A percentile compares a stretch with the other conserved stretches of the same genome.
Conservation (phyloP, 2,329 filamentous ascomycete genomes). For the Phialophora tarda region DNA sequence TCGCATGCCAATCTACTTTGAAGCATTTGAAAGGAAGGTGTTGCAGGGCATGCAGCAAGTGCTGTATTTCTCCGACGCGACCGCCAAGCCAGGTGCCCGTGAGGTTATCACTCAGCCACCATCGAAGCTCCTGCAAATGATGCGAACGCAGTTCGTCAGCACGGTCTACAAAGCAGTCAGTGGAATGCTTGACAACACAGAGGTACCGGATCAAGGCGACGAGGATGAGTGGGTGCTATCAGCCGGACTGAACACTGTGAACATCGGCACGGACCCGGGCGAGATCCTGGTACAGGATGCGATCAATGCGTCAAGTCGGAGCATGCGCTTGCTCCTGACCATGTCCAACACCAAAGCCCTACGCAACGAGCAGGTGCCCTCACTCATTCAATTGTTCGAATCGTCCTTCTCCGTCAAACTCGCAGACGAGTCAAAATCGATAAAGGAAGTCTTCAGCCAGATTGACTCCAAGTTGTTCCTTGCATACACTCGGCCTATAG, state of each 20-base stretch:
- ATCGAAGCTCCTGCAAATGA: slow-evolving; percentile 85
- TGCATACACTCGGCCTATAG: slow-evolving; percentile 82
- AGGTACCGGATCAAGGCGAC: slow-evolving; percentile 71
- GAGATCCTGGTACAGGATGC: slow-evolving; percentile 54
- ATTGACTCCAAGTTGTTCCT: slow-evolving; percentile 92
- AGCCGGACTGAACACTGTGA: slow-evolving; percentile 42
- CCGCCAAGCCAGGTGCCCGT: slow-evolving; percentile 71
- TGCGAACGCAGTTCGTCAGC: slow-evolving; percentile 88
- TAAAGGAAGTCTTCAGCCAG: slow-evolving; percentile 85
- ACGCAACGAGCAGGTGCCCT: slow-evolving; percentile 79
- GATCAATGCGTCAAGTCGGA: slow-evolving; percentile 67
- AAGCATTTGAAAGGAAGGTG: slow-evolving; percentile 81
- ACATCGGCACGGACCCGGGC: slow-evolving; percentile 44
- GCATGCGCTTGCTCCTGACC: slow-evolving; percentile 90
- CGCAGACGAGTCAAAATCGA: slow-evolving; percentile 89
- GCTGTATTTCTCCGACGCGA: slow-evolving; percentile 86
- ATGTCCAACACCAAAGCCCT: slow-evolving; percentile 89
- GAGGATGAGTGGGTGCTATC: slow-evolving; percentile 60
- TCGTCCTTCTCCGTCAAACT: slow-evolving; percentile 92
- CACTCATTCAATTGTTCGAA: slow-evolving; percentile 90
- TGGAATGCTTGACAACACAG: slow-evolving; percentile 96
- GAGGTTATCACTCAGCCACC: slow-evolving; percentile 86
- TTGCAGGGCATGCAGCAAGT: slow-evolving; percentile 92
- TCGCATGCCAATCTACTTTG: slow-evolving; percentile 84
- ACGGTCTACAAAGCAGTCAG: slow-evolving; percentile 93